These are phyloP conservation scores for Trichosporon sp. DNA, from an alignment of 1,284 basidiomycete species.

Conservation along the genomic window DNA sequence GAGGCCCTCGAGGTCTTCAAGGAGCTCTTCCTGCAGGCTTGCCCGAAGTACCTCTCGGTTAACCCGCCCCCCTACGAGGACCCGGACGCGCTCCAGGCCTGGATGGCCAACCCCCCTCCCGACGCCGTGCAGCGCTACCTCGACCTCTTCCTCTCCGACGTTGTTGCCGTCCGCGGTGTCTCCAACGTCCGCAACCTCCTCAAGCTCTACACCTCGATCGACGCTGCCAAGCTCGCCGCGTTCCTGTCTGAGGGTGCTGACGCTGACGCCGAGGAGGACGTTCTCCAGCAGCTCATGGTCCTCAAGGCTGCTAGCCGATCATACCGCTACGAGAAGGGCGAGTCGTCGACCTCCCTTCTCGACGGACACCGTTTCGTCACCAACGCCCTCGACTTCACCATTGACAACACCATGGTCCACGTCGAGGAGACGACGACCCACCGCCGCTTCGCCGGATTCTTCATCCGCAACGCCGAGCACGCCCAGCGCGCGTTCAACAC, in stretches of 20 bases:
- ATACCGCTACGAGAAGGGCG: constrained; percentile 59
- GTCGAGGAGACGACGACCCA: constrained; percentile 91
- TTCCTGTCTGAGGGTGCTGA: constrained; percentile 58
- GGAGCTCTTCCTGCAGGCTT: constrained; percentile 89
- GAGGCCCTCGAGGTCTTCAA: constrained; percentile 80
- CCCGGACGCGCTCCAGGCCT: constrained; percentile 57
- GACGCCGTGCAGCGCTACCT: constrained; percentile 84
- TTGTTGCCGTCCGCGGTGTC: constrained; percentile 68
- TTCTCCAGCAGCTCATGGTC: constrained; percentile 94
- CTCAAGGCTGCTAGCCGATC: constrained; percentile 70
- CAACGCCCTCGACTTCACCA: constrained; percentile 91
- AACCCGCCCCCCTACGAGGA: constrained; percentile 93
- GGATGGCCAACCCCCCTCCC: constrained; percentile 53
- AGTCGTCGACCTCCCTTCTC: constrained; percentile 58
- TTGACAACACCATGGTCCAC: constrained; percentile 88
- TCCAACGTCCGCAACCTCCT: constrained; percentile 85
- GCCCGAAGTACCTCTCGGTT: constrained; percentile 92
- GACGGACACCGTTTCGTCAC: constrained; percentile 83
- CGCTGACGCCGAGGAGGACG: constrained; percentile 65
- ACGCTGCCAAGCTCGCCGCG: constrained; percentile 81
- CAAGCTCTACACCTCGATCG: constrained; percentile 90
- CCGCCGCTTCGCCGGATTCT: constrained; percentile 89
- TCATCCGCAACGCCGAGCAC: constrained; percentile 89
- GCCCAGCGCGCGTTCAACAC: constrained; percentile 77
- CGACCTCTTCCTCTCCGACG: constrained; percentile 69